Evolutionary conservation across 2,329 filamentous ascomycete species (phyloP), one percentile per base, ranked within the genome.

Genomic region (Cladosporium austrohemisphaericum): DNA sequence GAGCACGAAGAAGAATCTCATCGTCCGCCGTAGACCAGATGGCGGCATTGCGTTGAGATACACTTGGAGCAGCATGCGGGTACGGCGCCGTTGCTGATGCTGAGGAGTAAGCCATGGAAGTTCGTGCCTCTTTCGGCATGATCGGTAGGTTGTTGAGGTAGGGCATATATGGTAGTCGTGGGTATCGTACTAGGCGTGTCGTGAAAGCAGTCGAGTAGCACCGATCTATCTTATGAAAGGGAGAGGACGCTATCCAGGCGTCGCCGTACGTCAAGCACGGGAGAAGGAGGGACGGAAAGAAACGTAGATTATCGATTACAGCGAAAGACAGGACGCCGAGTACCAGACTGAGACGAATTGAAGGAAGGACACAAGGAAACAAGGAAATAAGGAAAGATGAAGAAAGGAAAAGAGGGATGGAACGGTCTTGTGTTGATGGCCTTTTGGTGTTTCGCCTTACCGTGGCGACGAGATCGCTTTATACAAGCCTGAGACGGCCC

Each of bases 11-110:
- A 35, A 95, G 78, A 29, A 80, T 80, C 59, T 85, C 78, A 67
- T 95, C 89, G 58, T 93, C 88, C 40, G 81, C 76, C 1, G 78
- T 72, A 25, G 79, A 84, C 89, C 89, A 95, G 49, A 72, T 71
- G 8, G 65, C 60, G 7, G 71, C 70, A 53, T 63, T 70, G 29
- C 71, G 66, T 35, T 65, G 59, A 18, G 56, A 50, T 45, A 58
- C 55, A 41, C 59, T 59, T 47, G 63, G 60, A 16, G 41, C 61
- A 59, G 52, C 61, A 53, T 54, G 64, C 55, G 55, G 65, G 61
- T 64, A 65, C 11, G 63, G 62, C 5, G 55, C 68, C 49, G 49
- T 63, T 64, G 52, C 55, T 55, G 50, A 49, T 41, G 20, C 65
- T 57, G 56, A 63, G 58, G 53, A 60, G 48, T 52, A 61, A 49